Percentiles rank a stretch among this genome's conserved stretches.
Conservation (phyloP, 2,329 filamentous ascomycete genomes). For the Microdochium nivale region DNA sequence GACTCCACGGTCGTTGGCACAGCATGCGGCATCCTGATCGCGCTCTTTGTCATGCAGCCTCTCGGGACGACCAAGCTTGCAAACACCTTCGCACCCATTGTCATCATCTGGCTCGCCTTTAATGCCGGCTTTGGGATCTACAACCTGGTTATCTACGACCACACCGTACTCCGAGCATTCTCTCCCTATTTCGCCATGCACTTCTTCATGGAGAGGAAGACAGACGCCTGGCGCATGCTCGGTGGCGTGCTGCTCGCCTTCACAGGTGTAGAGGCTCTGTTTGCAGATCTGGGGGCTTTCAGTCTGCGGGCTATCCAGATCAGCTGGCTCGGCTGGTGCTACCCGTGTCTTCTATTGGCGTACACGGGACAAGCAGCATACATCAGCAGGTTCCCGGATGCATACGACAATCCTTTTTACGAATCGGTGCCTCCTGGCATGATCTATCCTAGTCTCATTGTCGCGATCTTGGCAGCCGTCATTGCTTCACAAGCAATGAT, state of each 20-base stretch:
- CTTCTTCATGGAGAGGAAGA: slow-evolving; percentile 50
- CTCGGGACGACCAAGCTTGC: slow-evolving; percentile 55
- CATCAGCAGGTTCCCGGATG: slow-evolving; percentile 47
- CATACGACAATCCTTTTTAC: slow-evolving; percentile 68
- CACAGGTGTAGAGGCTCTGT: slow-evolving; percentile 71
- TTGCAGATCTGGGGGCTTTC: slow-evolving; percentile 72
- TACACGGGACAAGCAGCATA: slow-evolving; percentile 70
- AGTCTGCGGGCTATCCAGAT: slow-evolving; percentile 61
- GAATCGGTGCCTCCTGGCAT: slow-evolving; percentile 58
- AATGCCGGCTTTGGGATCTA: slow-evolving; percentile 58
- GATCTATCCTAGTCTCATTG: slow-evolving; percentile 58
- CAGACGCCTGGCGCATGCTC: slow-evolving; percentile 54
- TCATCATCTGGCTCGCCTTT: slow-evolving; percentile 58
- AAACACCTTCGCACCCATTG: slow-evolving; percentile 54
- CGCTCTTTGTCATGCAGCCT: slow-evolving; percentile 57
- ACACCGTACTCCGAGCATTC: slow-evolving; percentile 47
- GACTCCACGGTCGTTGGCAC: slow-evolving; percentile 52
- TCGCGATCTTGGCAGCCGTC: slow-evolving; percentile 63
- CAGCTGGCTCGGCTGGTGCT: slow-evolving; percentile 60
- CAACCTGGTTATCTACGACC: slow-evolving; percentile 43
- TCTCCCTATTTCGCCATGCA: slow-evolving; percentile 50
- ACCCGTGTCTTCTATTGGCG: slow-evolving; percentile 56
- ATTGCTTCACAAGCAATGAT: slow-evolving; percentile 76
- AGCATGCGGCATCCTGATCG: slow-evolving; percentile 54
- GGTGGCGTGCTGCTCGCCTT: slow-evolving; percentile 69